Base-by-base conservation (phyloP, 352 stramenopile genomes). In the Phytophthora nicotianae region DNA sequence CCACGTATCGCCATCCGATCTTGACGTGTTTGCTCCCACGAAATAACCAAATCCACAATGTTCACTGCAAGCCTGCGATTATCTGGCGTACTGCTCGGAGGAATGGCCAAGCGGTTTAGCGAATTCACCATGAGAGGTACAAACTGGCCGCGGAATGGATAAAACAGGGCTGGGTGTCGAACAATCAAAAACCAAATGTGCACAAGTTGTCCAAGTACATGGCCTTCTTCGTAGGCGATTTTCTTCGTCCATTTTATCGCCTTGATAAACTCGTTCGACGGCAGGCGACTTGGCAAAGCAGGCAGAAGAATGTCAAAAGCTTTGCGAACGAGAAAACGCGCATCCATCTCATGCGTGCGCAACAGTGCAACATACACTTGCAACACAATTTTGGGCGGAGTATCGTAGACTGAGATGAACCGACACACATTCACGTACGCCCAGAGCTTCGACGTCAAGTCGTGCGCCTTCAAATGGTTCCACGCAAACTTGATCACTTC, bases 401-500 rank as follows among this genome's bases (percentile, higher is more conserved):
- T 98, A 47, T 98, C 91, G 70, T 99, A 99, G 2, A 95, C 87
- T 14, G 90, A 90, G 41, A 99, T 98, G 73, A 99, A 99, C 9
- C 90, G 86, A 48, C 96, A 99, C 0, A 99, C 87, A 65, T 98
- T 98, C 50, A 99, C 84, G 65, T 99, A 99, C 33, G 96, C 96
- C 91, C 96, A 99, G 33, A 98, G 86, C 72, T 99, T 99, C 7
- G 92, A 98, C 11, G 82, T 96, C 32, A 95, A 59, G 68, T 99
- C 93, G 17, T 98, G 91, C 1, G 87, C 90, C 74, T 99, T 99
- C 17, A 99, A 77, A 62, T 98, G 84, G 59, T 95, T 96, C 96
- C 96, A 99, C 29, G 97, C 97, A 86, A 98, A 99, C 74, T 99
- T 99, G 50, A 99, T 97, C 43, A 99, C 89, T 70, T 99, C 96